Evolutionary conservation across 306 rosid species (phyloP).

Genomic region (Prinsepia uniflora): DNA sequence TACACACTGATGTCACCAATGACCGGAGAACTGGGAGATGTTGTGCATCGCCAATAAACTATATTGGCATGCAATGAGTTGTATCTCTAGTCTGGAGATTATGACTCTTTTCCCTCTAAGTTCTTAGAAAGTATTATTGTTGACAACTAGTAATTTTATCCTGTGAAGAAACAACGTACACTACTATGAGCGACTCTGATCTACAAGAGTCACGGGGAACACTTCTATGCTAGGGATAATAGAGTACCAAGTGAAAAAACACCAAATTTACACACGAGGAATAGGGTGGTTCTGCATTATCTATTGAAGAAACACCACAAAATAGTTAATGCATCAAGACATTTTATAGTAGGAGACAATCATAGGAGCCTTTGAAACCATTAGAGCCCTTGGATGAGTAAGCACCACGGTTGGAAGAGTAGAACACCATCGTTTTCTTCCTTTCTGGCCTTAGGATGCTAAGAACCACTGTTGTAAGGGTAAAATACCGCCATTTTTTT

Average conservation of each 20-base stretch:
- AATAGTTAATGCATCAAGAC: neutral
- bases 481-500: too few relatives aligned
- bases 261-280: neutral
- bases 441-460: neutral
- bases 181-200: neutral
- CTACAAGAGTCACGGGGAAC: neutral
- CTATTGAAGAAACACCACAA: neutral
- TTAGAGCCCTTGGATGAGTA: neutral
- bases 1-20: neutral
- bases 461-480: neutral
- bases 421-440: neutral
- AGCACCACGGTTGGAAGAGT: neutral
- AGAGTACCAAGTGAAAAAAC: neutral
- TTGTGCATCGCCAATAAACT: constrained; percentile 5
- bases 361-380: neutral
- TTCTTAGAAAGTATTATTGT: constrained; percentile 7
- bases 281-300: neutral
- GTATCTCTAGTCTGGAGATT: neutral
- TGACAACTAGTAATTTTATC: constrained; percentile 1
- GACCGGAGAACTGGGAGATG: neutral
- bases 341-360: neutral
- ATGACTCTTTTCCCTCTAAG: constrained; percentile 12
- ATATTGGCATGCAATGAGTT: constrained; percentile 14
- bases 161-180: neutral
- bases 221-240: neutral